Evolutionary conservation across 148 eudicot species (phyloP), one percentile per base, ranked within the genome.

Genomic region (Rhododendron simsii): DNA sequence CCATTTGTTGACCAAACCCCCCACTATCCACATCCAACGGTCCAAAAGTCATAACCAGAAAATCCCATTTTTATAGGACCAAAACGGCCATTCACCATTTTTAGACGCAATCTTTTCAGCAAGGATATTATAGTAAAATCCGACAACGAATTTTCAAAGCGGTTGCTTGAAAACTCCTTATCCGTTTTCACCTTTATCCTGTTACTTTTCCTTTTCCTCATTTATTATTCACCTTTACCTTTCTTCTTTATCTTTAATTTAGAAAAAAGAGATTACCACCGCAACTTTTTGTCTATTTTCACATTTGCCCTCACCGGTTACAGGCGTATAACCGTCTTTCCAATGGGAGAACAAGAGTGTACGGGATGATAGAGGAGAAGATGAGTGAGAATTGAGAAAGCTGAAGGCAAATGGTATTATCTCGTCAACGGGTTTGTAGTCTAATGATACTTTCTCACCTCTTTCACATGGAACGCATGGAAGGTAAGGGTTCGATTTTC

Each of bases 1-100:
- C 37, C 30, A 28, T 76, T 83, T 83, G 85, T 26, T 83, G 59
- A 83, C 48, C 85, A 75, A 83, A 83, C 48, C 85, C 78, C 55
- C 26, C 28, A 8, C 35, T 6, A 18, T 26, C 37, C 20, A 44
- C 7, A 44, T 80, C 82, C 21, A 23, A 61, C 61, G 20, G 55
- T 45, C 44, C 85, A 15, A 78, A 45, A 67, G 85, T 83, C 85
- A 26, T 69, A 83, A 69, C 85, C 2, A 67, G n/a, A 67, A 83
- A 44, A 44, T 59, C 55, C 55, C 18, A 63, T 16, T 26, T 14
- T 78, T 28, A 26, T 67, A 55, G 47, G 55, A 45, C 59, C 26
- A 83, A 45, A 67, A 50, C 14, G 59, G 21, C 39, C 41, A 47
- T 47, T 26, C 82, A 26, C 13, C 61, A 14, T 5, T 41, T 20